These are phyloP conservation scores for Thermochaetoides thermophila DNA, from an alignment of 495 filamentous ascomycete species.

Conservation along the genomic window DNA sequence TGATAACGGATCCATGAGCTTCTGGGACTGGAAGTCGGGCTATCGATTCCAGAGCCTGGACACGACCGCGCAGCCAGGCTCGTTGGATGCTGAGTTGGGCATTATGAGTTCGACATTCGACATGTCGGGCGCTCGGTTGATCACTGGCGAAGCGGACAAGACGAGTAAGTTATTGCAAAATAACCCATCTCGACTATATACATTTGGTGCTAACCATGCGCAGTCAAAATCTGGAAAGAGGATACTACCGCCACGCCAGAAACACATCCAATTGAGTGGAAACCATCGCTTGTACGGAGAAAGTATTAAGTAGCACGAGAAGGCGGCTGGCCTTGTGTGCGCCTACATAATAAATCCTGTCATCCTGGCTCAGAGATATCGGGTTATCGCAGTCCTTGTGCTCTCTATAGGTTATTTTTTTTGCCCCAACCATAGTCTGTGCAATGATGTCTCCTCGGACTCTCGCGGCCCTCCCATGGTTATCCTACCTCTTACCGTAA, in stretches of 20 bases:
- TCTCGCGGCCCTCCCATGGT: too few species aligned
- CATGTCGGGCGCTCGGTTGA: slow-evolving; percentile 69
- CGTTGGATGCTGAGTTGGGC: slow-evolving; percentile 83
- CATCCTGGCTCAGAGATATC: too few species aligned
- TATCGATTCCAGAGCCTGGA: slow-evolving; percentile 78
- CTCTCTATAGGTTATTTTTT: too few species aligned
- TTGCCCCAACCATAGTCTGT: too few species aligned
- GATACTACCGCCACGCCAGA: slow-evolving; percentile 84
- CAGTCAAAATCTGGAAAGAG: slow-evolving; percentile 88
- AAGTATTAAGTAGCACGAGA: slow-evolving; percentile 16
- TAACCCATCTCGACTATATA: not conserved
- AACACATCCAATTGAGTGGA: slow-evolving; percentile 87
- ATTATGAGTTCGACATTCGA: slow-evolving; percentile 91
- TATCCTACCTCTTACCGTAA: too few species aligned
- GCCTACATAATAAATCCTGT: too few species aligned
- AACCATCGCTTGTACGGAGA: slow-evolving; percentile 53
- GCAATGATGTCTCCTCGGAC: too few species aligned
- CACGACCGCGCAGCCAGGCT: slow-evolving; percentile 85
- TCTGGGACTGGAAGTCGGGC: slow-evolving; percentile 99
- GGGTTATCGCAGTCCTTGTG: too few species aligned
- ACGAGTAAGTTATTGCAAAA: slow-evolving; percentile 45
- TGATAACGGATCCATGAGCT: slow-evolving; percentile 90
- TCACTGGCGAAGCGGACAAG: slow-evolving; percentile 93
- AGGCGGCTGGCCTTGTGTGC: not conserved
- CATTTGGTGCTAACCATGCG: slow-evolving; percentile 10